A percentile compares a stretch with the other conserved stretches of the same genome.
phyloP scores from a whole-genome alignment of 176 grass and related monocot species.

The Tuctoria greenei region DNA sequence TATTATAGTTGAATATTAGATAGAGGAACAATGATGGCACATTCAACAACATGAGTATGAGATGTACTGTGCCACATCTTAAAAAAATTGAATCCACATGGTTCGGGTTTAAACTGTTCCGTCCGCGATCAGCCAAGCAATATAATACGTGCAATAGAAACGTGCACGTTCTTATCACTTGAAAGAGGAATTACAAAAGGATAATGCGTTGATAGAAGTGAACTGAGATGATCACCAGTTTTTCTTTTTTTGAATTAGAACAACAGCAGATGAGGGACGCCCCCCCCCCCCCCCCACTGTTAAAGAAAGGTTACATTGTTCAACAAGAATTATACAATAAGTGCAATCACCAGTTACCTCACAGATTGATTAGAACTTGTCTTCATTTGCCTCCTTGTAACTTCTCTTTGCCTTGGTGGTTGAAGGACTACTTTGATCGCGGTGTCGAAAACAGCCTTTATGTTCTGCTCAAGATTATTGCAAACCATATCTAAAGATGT shows the following conservation, averaged over 20 bases:
- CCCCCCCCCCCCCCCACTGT: too few relatives aligned
- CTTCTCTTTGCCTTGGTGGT: constrained; percentile 63
- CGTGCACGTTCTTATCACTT: constrained; percentile 3
- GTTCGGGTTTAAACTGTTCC: neutral
- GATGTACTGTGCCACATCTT: neutral
- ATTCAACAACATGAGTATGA: neutral
- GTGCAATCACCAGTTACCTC: constrained; percentile 44
- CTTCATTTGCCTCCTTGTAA: constrained; percentile 52
- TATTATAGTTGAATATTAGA: neutral
- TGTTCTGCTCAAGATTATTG: constrained; percentile 42
- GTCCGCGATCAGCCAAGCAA: neutral
- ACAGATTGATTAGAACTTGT: constrained; percentile 33
- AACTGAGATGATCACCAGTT: too few relatives aligned
- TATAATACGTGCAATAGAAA: neutral
- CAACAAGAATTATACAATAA: too few relatives aligned
- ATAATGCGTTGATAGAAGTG: neutral
- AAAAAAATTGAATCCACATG: constrained; percentile 16
- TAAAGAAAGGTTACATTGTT: too few relatives aligned
- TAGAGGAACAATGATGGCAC: neutral
- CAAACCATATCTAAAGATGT: neutral
- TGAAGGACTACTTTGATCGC: constrained; percentile 85
- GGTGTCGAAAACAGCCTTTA: constrained; percentile 75
- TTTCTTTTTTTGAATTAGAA: too few relatives aligned
- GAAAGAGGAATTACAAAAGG: neutral
- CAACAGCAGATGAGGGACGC: too few relatives aligned